Conservation (phyloP, 2,329 filamentous ascomycete genomes). For the Scorias spongiosa region DNA sequence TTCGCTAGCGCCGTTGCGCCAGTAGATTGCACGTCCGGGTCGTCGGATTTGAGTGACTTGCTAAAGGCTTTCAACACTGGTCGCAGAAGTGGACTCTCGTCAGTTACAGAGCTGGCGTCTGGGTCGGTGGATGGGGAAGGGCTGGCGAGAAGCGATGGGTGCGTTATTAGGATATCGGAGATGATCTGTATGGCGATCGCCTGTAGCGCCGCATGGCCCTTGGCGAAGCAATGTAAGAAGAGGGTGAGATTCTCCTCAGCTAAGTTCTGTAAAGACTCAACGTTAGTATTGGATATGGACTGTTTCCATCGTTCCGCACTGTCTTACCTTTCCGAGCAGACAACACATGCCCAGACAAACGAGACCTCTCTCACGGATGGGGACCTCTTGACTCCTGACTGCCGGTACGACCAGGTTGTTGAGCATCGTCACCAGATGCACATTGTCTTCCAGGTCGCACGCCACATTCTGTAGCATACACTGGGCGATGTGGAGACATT, state of each 20-base stretch:
- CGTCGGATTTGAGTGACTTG: conserved; percentile 60
- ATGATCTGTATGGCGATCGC: conserved; percentile 83
- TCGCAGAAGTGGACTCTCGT: conserved; percentile 37
- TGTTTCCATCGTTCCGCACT: neutral
- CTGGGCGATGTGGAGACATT: conserved; percentile 91
- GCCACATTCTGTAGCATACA: conserved; percentile 93
- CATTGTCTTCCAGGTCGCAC: conserved; percentile 74
- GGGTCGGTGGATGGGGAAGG: conserved; percentile 26
- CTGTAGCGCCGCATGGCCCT: conserved; percentile 79
- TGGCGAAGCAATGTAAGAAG: conserved; percentile 91
- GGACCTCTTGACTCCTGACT: conserved; percentile 81
- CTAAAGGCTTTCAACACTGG: conserved; percentile 73
- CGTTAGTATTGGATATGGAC: neutral
- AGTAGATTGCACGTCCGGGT: conserved; percentile 61
- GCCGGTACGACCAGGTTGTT: conserved; percentile 95
- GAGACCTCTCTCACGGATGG: conserved; percentile 79
- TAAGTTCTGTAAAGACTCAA: conserved; percentile 40
- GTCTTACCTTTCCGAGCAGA: conserved; percentile 60
- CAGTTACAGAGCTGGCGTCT: conserved; percentile 17
- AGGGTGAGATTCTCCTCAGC: conserved; percentile 83
- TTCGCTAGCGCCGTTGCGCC: conserved; percentile 75
- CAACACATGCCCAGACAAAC: conserved; percentile 83
- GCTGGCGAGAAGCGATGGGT: conserved; percentile 63
- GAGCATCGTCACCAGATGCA: conserved; percentile 88
- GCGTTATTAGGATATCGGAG: conserved; percentile 80